A percentile compares a stretch with the other conserved stretches of the same genome.
Evolutionary conservation across 169 alveolate genomes (phyloP).

Genomic region (Cryptosporidium bovis): DNA sequence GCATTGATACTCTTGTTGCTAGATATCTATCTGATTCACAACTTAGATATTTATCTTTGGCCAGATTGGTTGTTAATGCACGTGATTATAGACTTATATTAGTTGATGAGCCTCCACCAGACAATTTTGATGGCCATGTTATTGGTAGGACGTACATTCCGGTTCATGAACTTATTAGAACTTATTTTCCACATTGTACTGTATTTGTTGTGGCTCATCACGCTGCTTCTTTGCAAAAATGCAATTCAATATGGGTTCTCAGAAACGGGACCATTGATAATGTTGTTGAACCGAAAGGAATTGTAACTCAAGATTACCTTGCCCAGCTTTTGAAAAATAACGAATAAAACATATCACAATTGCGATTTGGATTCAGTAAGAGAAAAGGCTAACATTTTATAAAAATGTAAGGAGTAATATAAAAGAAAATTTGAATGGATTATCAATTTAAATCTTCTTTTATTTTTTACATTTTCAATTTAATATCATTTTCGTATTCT

Average conservation of each 20-base stretch:
- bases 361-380: too few relatives aligned
- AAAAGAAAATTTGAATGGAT: too few relatives aligned
- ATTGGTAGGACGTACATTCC: conserved; percentile 44
- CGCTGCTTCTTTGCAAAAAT: conserved; percentile 70
- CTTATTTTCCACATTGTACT: conserved; percentile 72
- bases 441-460: too few relatives aligned
- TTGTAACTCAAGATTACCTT: conserved; percentile 31
- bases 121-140: conserved; percentile 53
- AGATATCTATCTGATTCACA: conserved; percentile 67
- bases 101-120: conserved; percentile 81
- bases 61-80: conserved; percentile 74
- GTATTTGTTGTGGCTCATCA: conserved; percentile 72
- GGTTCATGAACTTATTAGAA: conserved; percentile 67
- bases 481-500: too few relatives aligned
- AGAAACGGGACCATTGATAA: conserved; percentile 59
- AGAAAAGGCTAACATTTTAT: too few relatives aligned
- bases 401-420: too few relatives aligned
- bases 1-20: conserved; percentile 53
- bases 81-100: conserved; percentile 75
- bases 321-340: conserved; percentile 26
- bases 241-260: conserved; percentile 72
- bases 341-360: background rate
- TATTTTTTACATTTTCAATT: too few relatives aligned
- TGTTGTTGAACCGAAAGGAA: conserved; percentile 48
- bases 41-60: conserved; percentile 76